phyloP scores from a whole-genome alignment of 257 asterid genomes.

The Linaria vulgaris region DNA sequence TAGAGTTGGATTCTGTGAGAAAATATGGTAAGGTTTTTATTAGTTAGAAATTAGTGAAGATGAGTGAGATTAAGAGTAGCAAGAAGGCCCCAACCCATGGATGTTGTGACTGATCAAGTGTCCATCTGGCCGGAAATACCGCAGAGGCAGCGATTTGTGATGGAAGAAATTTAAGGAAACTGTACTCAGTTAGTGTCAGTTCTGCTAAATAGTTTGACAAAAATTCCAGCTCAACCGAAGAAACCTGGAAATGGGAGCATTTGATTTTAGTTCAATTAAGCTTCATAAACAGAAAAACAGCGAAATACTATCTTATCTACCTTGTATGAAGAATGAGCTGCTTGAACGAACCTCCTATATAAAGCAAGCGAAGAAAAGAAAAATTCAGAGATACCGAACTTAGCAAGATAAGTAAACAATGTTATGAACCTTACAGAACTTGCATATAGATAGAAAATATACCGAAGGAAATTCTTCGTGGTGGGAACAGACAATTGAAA shows the following conservation, averaged over 20 bases:
- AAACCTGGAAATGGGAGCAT: conserved; percentile 53
- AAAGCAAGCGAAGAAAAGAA: conserved; percentile 17
- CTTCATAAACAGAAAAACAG: too few species aligned
- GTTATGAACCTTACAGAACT: conserved; percentile 6
- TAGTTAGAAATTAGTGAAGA: background rate
- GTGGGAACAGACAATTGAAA: conserved; percentile 87
- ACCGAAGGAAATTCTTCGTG: conserved; percentile 94
- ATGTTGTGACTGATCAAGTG: conserved; percentile 83
- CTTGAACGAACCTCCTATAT: conserved; percentile 94
- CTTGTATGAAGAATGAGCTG: conserved; percentile 85
- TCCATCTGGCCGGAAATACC: conserved; percentile 94
- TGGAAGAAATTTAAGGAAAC: conserved; percentile 82
- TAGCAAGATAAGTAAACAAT: conserved; percentile 5
- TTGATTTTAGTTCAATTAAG: conserved; percentile 19
- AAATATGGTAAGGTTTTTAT: conserved; percentile 14
- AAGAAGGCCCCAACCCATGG: conserved; percentile 85
- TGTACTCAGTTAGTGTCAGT: conserved; percentile 72
- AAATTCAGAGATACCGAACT: conserved; percentile 21
- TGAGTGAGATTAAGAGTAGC: conserved; percentile 9
- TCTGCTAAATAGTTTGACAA: conserved; percentile 93
- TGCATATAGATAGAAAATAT: conserved; percentile 4
- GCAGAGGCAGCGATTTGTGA: conserved; percentile 92
- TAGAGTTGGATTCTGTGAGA: conserved; percentile 83
- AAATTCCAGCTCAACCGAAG: conserved; percentile 89
- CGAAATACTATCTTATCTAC: conserved; percentile 39